These are phyloP conservation scores for Termitomyces sp. DNA, from an alignment of 768 basidiomycete species.

Conservation along the genomic window DNA sequence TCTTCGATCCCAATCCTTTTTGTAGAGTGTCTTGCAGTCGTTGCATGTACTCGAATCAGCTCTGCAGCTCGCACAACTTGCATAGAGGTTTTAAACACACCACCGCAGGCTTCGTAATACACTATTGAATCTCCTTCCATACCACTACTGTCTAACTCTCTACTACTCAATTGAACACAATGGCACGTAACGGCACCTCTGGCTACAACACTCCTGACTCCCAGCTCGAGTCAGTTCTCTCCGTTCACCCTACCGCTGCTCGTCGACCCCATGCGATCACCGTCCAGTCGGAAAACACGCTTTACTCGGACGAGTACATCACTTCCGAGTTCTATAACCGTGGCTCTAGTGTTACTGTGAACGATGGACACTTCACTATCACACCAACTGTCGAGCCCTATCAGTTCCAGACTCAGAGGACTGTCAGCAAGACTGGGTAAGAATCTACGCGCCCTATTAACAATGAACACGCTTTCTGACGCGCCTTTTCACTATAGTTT, in stretches of 20 bases:
- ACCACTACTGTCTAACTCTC: background rate
- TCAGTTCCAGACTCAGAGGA: slow-evolving; percentile 87
- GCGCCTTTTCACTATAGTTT: slow-evolving; percentile 43
- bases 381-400: slow-evolving; percentile 75
- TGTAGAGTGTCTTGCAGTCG: background rate
- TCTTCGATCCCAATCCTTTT: background rate
- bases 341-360: slow-evolving; percentile 62
- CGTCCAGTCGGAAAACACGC: slow-evolving; percentile 77
- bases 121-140: slow-evolving; percentile 28
- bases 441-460: slow-evolving; percentile 17
- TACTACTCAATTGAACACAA: slow-evolving; percentile 19
- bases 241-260: slow-evolving; percentile 81
- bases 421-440: slow-evolving; percentile 89
- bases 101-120: slow-evolving; percentile 58
- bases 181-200: slow-evolving; percentile 42
- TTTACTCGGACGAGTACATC: slow-evolving; percentile 79
- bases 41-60: slow-evolving; percentile 96
- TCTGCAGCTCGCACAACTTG: slow-evolving; percentile 83
- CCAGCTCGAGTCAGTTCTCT: slow-evolving; percentile 60
- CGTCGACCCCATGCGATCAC: slow-evolving; percentile 72
- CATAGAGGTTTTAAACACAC: slow-evolving; percentile 87
- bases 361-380: slow-evolving; percentile 71
- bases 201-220: slow-evolving; percentile 71
- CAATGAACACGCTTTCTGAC: background rate
- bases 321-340: slow-evolving; percentile 79